Evolutionary conservation across 352 stramenopile species (phyloP), one percentile per base, ranked within the genome.

Genomic region (Pythium brassicae): DNA sequence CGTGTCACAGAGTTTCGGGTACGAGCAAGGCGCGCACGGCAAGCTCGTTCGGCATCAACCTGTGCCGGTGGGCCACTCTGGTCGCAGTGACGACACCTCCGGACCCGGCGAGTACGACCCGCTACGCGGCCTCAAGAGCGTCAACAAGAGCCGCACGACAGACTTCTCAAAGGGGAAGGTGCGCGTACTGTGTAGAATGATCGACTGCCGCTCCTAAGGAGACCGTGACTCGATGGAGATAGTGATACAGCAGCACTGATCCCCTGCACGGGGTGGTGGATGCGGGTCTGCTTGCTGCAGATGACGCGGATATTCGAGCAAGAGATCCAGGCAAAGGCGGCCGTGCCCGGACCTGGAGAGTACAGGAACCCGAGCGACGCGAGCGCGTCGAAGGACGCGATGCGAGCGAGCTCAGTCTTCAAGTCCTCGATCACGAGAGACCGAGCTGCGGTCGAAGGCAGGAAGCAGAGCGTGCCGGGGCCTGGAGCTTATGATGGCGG

Each of bases 111-210:
- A 89, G 22, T 92, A 92, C 51, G 79, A 92, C 15, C 76, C 83
- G 0, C 69, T 92, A 58, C 62, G 61, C 39, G 80, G 76, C 1
- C 57, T 92, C 26, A 86, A 89, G 50, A 87, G 60, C 22, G 72
- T 92, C 47, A 69, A 80, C 57, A 89, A 87, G 50, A 71, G 62
- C 0, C 72, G 78, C 2, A 65, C 74, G n/a, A 79, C 80, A 0
- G 81, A 90, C 29, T 92, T 92, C 47, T 86, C 79, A 0, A 86
- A 83, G 59, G 78, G 71, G n/a, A 86, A 83, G 64, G 68, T 83
- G 14, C 40, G 48, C 46, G 39, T 1, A 3, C 8, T 20, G n/a
- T n/a, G n/a, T n/a, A n/a, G n/a, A 39, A 11, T 17, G 26, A 55
- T 45, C 7, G 8, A 19, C 17, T 53, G 17, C 2, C 14, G 26